These are phyloP conservation scores for Austroboletus eburneus DNA, from an alignment of 768 basidiomycete genomes.

Conservation along the genomic window DNA sequence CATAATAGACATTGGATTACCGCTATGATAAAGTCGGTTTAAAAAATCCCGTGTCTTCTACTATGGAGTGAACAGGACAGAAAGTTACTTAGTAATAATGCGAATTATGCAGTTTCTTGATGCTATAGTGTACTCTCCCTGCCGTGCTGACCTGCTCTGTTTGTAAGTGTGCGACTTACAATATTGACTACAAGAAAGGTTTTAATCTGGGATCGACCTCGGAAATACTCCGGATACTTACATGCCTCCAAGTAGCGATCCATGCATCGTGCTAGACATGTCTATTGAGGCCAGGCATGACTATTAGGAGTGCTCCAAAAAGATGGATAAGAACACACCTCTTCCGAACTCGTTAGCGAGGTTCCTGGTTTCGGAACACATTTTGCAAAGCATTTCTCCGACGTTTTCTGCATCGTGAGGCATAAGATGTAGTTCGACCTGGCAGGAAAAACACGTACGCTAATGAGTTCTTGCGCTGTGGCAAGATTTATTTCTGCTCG, in stretches of 20 bases:
- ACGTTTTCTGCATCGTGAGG: slow-evolving; percentile 54
- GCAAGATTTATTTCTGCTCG: slow-evolving; percentile 66
- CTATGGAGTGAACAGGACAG: neutral
- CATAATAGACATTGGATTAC: slow-evolving; percentile 14
- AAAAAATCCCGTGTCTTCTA: neutral
- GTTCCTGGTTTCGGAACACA: slow-evolving; percentile 74
- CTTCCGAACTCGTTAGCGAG: slow-evolving; percentile 65
- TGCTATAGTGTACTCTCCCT: slow-evolving; percentile 16
- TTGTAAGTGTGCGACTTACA: slow-evolving; percentile 65
- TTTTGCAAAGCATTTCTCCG: slow-evolving; percentile 72
- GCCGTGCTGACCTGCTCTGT: slow-evolving; percentile 40
- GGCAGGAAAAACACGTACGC: slow-evolving; percentile 38
- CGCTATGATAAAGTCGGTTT: neutral
- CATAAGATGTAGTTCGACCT: neutral
- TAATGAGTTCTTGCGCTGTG: slow-evolving; percentile 80
- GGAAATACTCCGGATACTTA: slow-evolving; percentile 36
- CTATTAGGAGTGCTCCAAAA: neutral
- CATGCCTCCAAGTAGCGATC: slow-evolving; percentile 85
- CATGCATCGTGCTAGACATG: slow-evolving; percentile 70
- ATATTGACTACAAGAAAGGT: slow-evolving; percentile 58
- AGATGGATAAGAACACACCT: slow-evolving; percentile 42
- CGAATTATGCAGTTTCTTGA: neutral
- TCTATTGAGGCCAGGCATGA: slow-evolving; percentile 38
- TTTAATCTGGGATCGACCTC: slow-evolving; percentile 2
- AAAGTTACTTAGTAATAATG: neutral